These are phyloP conservation scores for Penicillium samsonianum DNA, from an alignment of 495 filamentous ascomycete genomes.

Conservation along the genomic window DNA sequence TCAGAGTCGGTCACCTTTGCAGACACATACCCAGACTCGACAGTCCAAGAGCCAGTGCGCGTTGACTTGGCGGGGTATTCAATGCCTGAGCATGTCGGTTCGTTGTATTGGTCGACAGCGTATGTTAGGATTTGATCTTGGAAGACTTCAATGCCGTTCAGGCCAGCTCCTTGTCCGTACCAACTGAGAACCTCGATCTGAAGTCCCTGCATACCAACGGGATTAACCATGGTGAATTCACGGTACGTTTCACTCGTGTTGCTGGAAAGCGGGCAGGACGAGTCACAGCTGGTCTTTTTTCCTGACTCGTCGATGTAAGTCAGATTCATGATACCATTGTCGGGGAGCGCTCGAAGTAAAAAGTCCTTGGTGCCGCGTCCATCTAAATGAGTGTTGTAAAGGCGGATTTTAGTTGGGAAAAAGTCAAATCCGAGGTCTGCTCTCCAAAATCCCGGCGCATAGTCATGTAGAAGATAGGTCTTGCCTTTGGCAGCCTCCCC, in stretches of 20 bases:
- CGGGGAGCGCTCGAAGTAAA: conserved; percentile 76
- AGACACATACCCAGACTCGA: conserved; percentile 73
- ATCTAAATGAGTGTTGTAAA: conserved; percentile 87
- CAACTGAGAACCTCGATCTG: conserved; percentile 80
- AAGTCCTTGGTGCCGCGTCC: conserved; percentile 86
- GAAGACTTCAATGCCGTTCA: conserved; percentile 89
- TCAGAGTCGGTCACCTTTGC: conserved; percentile 60
- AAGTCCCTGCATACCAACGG: conserved; percentile 85
- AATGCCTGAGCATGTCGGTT: conserved; percentile 74
- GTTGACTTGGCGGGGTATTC: conserved; percentile 65
- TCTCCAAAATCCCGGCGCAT: conserved; percentile 78
- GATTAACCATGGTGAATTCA: conserved; percentile 89
- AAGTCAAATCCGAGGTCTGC: conserved; percentile 82
- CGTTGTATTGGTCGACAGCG: conserved; percentile 84
- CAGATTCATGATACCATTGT: conserved; percentile 94
- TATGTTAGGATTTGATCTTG: conserved; percentile 81
- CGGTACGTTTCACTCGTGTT: conserved; percentile 65
- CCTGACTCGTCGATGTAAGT: conserved; percentile 78
- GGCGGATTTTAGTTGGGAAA: conserved; percentile 76
- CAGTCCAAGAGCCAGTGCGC: conserved; percentile 70
- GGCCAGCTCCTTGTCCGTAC: conserved; percentile 83
- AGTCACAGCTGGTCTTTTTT: conserved; percentile 68
- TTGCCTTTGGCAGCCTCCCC: conserved; percentile 64
- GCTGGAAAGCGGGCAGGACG: conserved; percentile 74
- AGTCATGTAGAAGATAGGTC: conserved; percentile 84